Conservation (phyloP, 106 monocot genomes). For the Dendrobium officinale region DNA sequence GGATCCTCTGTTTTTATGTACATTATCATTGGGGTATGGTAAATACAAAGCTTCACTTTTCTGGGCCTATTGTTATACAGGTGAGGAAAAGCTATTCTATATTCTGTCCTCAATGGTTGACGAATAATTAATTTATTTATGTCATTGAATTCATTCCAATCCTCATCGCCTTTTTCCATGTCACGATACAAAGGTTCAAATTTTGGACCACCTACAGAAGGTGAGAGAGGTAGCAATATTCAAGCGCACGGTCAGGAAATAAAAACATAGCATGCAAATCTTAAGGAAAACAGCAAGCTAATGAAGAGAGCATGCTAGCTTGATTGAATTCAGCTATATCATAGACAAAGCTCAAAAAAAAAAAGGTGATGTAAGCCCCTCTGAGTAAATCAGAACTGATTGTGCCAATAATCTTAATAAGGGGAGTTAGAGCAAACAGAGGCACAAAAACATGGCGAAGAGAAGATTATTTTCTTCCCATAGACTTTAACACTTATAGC, state of each 20-base stretch:
- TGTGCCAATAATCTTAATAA: not conserved
- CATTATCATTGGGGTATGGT: slow-evolving; percentile 99
- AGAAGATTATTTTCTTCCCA: not conserved
- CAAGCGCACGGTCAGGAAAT: not conserved
- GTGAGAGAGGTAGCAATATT: not conserved
- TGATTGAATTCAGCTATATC: not conserved
- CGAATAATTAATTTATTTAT: slow-evolving; percentile 99
- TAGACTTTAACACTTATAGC: not conserved
- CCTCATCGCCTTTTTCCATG: slow-evolving; percentile 99
- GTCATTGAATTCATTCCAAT: slow-evolving; percentile 99
- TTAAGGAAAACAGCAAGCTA: not conserved
- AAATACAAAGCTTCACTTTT: slow-evolving; percentile 85
- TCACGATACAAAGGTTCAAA: slow-evolving; percentile 98
- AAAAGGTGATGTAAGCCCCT: not conserved
- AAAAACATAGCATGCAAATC: not conserved
- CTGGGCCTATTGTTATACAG: slow-evolving; percentile 95
- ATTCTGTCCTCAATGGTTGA: slow-evolving; percentile 93
- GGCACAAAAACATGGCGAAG: not conserved
- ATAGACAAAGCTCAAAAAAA: not conserved
- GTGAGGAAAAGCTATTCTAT: slow-evolving; percentile 97
- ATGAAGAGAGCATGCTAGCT: not conserved
- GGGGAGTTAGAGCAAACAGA: not conserved
- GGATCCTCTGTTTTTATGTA: slow-evolving; percentile 98
- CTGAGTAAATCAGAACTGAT: not conserved
- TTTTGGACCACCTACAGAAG: slow-evolving; percentile 79